A percentile compares a stretch with the other conserved stretches of the same genome.
phyloP scores from a whole-genome alignment of 192 early-diverging fungal species.

The Entomortierella lignicola region DNA sequence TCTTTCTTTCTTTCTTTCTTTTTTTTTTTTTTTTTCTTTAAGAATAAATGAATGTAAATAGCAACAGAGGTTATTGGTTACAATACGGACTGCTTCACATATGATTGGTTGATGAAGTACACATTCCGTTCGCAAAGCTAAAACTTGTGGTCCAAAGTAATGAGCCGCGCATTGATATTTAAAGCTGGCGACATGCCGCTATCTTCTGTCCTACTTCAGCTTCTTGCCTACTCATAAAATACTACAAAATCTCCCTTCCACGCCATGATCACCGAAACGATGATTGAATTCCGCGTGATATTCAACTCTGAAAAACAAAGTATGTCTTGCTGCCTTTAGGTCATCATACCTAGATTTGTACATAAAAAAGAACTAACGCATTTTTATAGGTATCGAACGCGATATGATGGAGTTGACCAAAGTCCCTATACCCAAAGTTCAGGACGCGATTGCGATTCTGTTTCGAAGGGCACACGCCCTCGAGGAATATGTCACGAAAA shows the following conservation, averaged over 20 bases:
- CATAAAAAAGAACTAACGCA: neutral
- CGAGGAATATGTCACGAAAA: constrained; percentile 66
- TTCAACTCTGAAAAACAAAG: constrained; percentile 46
- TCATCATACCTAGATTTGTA: too few species aligned
- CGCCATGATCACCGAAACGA: constrained; percentile 27
- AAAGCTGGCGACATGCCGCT: too few species aligned
- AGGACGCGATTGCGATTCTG: constrained; percentile 40
- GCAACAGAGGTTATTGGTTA: too few species aligned
- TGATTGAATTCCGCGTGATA: constrained; percentile 35
- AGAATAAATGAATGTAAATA: too few species aligned
- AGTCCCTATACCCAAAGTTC: constrained; percentile 29
- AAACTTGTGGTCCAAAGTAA: too few species aligned
- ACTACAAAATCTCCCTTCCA: neutral
- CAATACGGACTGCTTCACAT: too few species aligned
- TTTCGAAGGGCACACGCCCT: constrained; percentile 61
- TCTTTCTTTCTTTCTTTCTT: neutral
- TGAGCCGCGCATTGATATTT: too few species aligned
- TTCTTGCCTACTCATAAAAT: too few species aligned
- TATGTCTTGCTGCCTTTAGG: too few species aligned
- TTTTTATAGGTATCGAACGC: constrained; percentile 21
- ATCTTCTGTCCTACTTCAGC: too few species aligned
- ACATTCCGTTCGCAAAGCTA: too few species aligned
- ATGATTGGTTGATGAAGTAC: too few species aligned
- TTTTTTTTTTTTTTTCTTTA: neutral
- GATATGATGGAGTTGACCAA: neutral